Evolutionary conservation across 2,329 filamentous ascomycete genomes (phyloP), one percentile per base, ranked within the genome.

Genomic region (Aureobasidium sp.): DNA sequence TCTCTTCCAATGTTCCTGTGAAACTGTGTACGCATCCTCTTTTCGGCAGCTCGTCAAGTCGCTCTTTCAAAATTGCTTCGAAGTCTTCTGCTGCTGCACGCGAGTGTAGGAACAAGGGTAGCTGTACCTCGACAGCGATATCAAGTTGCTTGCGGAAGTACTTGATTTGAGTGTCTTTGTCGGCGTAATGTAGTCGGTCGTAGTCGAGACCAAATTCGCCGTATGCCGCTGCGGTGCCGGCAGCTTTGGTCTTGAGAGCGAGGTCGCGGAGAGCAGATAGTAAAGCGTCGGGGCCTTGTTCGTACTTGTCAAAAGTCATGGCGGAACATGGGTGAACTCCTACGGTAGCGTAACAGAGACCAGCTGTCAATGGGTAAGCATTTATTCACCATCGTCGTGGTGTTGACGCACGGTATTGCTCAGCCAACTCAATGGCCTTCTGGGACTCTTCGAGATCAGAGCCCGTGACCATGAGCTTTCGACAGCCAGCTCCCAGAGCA

Each of bases 151-250:
- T 82, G 45, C 86, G 85, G 72, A 99, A 99, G 63, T 90, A 91
- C 70, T 91, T 87, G 34, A 92, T 79, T 74, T 99, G 94, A 16
- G 87, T 83, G 29, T 87, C 85, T 69, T 87, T 89, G 42, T 87
- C 84, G 70, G 89, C 91, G 69, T 92, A 87, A 68, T 90, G 89
- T 39, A 99, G 78, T 2, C 94, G 85, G 76, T 99, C 94, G 72
- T 97, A 99, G 76, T 99, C 94, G 4, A 99, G 86, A 2, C 94
- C 94, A 64, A 99, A 91, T 75, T 99, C 94, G 53, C 94, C 94
- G 72, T 97, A 91, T 7, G 94, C 93, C 7, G 84, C 82, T 1
- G 90, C 86, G 44, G 89, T 81, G 0, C 83, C 81, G 11, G 73
- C 72, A 53, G 74, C 72, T 67, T 84, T 84, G 1, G 85, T 82